phyloP scores from a whole-genome alignment of 192 early-diverging fungal species.

The Rhizoclosmatium globosum region DNA sequence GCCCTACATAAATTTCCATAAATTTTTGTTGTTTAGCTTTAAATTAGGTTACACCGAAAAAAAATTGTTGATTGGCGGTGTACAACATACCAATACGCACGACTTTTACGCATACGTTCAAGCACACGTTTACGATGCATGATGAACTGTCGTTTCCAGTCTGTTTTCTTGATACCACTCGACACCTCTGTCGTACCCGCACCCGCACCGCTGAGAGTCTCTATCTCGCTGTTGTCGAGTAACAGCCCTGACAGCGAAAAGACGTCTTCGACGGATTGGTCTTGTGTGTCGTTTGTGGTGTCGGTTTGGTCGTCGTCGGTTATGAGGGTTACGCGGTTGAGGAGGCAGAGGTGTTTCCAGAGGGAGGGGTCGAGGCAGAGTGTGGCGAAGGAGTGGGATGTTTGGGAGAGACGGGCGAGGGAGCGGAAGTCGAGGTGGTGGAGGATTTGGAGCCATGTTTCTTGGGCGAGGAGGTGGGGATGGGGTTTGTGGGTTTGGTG shows the following conservation, averaged over 20 bases:
- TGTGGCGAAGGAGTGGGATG: background rate
- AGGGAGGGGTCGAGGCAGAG: constrained; percentile 9
- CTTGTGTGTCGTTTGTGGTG: too few relatives aligned
- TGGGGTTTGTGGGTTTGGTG: background rate
- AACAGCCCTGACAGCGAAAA: too few relatives aligned
- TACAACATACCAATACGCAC: constrained; percentile 16
- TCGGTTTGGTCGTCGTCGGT: background rate
- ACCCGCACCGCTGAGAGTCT: background rate
- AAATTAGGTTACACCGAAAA: background rate
- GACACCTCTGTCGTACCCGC: background rate
- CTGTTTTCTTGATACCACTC: background rate
- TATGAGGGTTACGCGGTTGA: constrained; percentile 13
- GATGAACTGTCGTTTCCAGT: constrained; percentile 18
- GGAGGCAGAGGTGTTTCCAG: constrained; percentile 21
- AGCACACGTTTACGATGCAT: constrained; percentile 8
- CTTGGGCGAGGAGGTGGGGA: background rate
- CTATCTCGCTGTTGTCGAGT: background rate
- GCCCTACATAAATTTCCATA: background rate
- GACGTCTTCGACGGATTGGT: too few relatives aligned
- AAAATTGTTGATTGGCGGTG: background rate
- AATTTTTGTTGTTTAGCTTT: background rate
- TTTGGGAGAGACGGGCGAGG: background rate
- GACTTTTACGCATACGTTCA: constrained; percentile 23
- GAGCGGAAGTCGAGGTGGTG: constrained; percentile 17
- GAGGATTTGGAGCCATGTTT: constrained; percentile 17